phyloP scores from a whole-genome alignment of 176 grass and related monocot species.

The Canna indica region DNA sequence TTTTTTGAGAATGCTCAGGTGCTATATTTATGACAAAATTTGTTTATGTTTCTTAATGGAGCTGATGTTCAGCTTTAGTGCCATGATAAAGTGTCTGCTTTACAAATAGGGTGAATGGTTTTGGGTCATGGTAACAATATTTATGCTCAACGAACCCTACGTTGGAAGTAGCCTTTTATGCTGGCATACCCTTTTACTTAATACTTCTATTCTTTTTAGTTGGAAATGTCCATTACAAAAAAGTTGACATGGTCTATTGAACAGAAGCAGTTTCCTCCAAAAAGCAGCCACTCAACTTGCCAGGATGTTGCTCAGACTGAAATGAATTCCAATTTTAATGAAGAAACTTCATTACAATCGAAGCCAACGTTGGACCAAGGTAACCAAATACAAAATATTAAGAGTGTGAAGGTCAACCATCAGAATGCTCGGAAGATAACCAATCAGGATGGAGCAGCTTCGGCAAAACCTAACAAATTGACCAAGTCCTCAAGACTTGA shows the following conservation, averaged over 20 bases:
- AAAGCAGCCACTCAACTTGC: slow-evolving; percentile 20
- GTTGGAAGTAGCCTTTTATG: not conserved
- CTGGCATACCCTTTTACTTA: not conserved
- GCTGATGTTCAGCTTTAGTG: not conserved
- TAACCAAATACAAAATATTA: slow-evolving; percentile 29
- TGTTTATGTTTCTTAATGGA: slow-evolving; percentile 13
- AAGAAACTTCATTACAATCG: slow-evolving; percentile 32
- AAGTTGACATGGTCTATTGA: slow-evolving; percentile 3
- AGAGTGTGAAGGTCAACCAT: slow-evolving; percentile 23
- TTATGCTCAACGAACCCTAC: not conserved
- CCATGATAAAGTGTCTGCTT: not conserved
- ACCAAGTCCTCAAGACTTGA: slow-evolving; percentile 18
- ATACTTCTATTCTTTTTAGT: not conserved
- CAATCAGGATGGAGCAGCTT: slow-evolving; percentile 13
- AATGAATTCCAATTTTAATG: slow-evolving; percentile 24
- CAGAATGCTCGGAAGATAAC: slow-evolving; percentile 14
- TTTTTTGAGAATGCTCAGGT: slow-evolving; percentile 92
- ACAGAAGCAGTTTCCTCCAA: slow-evolving; percentile 42
- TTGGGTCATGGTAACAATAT: slow-evolving; percentile 6
- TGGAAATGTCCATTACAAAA: too few relatives aligned
- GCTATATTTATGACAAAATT: slow-evolving; percentile 10
- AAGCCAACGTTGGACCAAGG: slow-evolving; percentile 31
- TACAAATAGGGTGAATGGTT: not conserved
- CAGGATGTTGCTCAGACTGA: slow-evolving; percentile 29
- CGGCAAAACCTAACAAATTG: slow-evolving; percentile 9